Base-by-base conservation (phyloP, 2,329 filamentous ascomycete genomes). In the Alternaria sp. region DNA sequence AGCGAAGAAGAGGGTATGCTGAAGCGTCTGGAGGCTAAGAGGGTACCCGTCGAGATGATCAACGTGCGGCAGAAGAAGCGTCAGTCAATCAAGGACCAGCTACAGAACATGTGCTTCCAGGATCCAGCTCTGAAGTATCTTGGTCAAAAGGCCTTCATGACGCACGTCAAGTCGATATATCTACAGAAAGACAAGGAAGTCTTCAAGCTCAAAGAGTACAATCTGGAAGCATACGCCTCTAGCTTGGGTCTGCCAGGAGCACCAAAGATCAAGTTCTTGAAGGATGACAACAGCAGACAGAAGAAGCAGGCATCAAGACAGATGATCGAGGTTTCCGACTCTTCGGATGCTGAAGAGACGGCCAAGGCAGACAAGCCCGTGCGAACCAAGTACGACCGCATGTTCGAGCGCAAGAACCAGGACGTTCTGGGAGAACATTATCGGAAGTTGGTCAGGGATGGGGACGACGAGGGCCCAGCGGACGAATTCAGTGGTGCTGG, bases 321-420 rank as follows among this genome's bases (percentile, higher is more conserved):
- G 44, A 84, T 86, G 54, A 81, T 92, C 50, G 82, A 83, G 19
- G 71, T 77, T 12, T 77, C 92, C 79, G 78, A 91, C 78, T 89
- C 87, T 13, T 90, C 89, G 4, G 85, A 88, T n/a, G 84, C 85
- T 25, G 85, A 85, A 15, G 77, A 74, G 25, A 83, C 78, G 43
- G 73, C 77, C 32, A 85, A 86, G 73, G 78, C 84, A 68, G 81
- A 84, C 64, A 89, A 87, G 78, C 89, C 90, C 81, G 92, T 97
- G 17, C 88, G 93, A 65, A 99, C 96, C 30, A 98, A 97, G 80
- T 96, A 97, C 78, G 93, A 99, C 80, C 91, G 93, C 71, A 98
- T 99, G 96, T 97, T 98, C 80, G 95, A 97, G 83, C 87, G 96
- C 64, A 92, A 91, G 72, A 99, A 99, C 81, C 95, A 98, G 81